Evolutionary conservation across 2,329 filamentous ascomycete species (phyloP).

Genomic region (Talaromyces sp.): DNA sequence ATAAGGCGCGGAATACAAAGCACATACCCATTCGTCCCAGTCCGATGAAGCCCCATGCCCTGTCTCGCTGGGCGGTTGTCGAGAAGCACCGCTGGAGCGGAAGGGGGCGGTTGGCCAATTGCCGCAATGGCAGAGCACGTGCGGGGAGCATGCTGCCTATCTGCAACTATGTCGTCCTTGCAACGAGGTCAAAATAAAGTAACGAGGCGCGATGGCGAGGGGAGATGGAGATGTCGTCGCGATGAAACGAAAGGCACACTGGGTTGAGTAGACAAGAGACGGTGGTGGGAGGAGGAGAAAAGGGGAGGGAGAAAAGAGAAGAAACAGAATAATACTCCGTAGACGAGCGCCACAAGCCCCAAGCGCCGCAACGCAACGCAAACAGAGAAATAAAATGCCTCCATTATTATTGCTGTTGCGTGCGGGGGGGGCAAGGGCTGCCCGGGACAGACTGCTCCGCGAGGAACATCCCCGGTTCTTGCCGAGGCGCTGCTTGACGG

Average conservation of each 20-base stretch:
- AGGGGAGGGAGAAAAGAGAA: not conserved
- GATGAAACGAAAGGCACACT: not conserved
- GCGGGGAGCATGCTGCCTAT: constrained; percentile 10
- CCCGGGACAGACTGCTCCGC: constrained; percentile 13
- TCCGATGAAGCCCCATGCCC: constrained; percentile 57
- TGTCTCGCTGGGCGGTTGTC: constrained; percentile 39
- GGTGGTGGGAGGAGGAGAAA: not conserved
- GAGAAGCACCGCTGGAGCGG: constrained; percentile 40
- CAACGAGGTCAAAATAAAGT: not conserved
- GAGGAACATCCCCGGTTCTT: constrained; percentile 6
- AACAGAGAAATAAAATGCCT: not conserved
- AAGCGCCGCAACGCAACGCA: not conserved
- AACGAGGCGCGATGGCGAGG: not conserved
- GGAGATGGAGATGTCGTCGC: not conserved
- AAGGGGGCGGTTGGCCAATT: not conserved
- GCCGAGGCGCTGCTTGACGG: constrained; percentile 1
- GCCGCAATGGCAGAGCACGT: constrained; percentile 10
- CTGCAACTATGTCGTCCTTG: not conserved
- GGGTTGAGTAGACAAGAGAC: not conserved
- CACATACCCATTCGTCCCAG: constrained; percentile 57
- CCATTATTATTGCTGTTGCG: not conserved
- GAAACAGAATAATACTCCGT: not conserved
- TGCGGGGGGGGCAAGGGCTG: constrained; percentile 3
- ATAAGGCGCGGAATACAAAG: not conserved
- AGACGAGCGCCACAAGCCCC: not conserved